Evolutionary conservation across 1,284 basidiomycete genomes (phyloP).

Genomic region (Ceratobasidium sp.): DNA sequence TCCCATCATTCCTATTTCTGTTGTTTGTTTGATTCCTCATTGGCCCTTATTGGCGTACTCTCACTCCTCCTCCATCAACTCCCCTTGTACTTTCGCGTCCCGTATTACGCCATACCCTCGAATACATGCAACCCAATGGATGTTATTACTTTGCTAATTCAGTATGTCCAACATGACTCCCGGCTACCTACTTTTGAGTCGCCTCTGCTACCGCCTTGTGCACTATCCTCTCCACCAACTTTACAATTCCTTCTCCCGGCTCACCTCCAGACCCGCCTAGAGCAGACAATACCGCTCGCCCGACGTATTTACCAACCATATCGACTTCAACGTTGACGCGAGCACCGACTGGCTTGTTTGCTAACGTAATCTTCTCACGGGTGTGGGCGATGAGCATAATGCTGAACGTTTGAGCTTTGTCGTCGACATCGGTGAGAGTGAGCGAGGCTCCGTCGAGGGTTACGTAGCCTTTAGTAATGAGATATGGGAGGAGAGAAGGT

Average conservation of each 20-base stretch:
- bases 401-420: slow-evolving; percentile 75
- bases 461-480: slow-evolving; percentile 97
- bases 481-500: slow-evolving; percentile 78
- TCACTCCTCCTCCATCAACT: slow-evolving; percentile 4
- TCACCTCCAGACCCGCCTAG: slow-evolving; percentile 67
- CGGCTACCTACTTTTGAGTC: slow-evolving; percentile 1
- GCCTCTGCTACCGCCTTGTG: slow-evolving; percentile 58
- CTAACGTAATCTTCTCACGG: slow-evolving; percentile 87
- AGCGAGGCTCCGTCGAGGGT: slow-evolving; percentile 95
- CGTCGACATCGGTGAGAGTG: slow-evolving; percentile 87
- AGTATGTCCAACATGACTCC: not conserved
- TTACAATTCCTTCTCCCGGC: slow-evolving; percentile 72
- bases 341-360: slow-evolving; percentile 77
- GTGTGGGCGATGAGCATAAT: slow-evolving; percentile 98
- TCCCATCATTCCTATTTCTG: slow-evolving; percentile 4
- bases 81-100: not conserved
- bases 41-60: not conserved
- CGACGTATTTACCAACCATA: slow-evolving; percentile 89
- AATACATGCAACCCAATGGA: slow-evolving; percentile 31
- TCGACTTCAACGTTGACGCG: slow-evolving; percentile 96
- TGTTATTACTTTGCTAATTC: slow-evolving; percentile 11
- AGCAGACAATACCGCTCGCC: slow-evolving; percentile 80
- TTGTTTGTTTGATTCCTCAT: not conserved
- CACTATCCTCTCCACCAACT: slow-evolving; percentile 74
- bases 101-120: slow-evolving; percentile 24